Evolutionary conservation across 345 rosid genomes (phyloP).

Genomic region (Microcos paniculata): DNA sequence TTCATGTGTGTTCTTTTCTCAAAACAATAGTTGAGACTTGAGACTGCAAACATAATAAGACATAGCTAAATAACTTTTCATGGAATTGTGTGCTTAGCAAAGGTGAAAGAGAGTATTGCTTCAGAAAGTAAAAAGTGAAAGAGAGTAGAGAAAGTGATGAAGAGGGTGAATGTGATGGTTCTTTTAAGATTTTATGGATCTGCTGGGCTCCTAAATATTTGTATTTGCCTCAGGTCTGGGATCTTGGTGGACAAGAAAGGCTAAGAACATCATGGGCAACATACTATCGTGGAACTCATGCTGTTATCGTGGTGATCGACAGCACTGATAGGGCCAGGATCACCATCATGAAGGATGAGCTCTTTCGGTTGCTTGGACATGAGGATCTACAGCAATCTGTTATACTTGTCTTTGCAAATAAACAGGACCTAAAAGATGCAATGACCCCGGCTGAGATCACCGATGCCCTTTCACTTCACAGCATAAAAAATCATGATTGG

Average conservation of each 20-base stretch:
- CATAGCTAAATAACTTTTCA: not conserved
- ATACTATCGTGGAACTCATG: conserved; percentile 90
- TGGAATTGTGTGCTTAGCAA: not conserved
- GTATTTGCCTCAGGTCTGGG: conserved; percentile 69
- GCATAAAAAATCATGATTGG: conserved; percentile 96
- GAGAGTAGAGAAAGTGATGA: not conserved
- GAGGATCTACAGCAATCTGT: conserved; percentile 75
- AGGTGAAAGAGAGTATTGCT: no score
- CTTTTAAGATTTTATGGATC: not conserved
- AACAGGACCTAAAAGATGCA: conserved; percentile 90
- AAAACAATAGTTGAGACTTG: not conserved
- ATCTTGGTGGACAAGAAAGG: conserved; percentile 96
- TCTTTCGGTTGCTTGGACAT: conserved; percentile 73
- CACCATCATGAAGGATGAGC: conserved; percentile 85
- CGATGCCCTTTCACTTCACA: conserved; percentile 81
- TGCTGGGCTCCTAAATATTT: not conserved
- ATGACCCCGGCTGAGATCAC: conserved; percentile 92
- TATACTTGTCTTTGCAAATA: conserved; percentile 83
- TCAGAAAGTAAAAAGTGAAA: no score
- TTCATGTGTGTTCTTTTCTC: not conserved
- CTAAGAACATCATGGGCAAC: conserved; percentile 96
- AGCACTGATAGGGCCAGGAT: conserved; percentile 95
- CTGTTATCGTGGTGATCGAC: conserved; percentile 80
- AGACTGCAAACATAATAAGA: not conserved
- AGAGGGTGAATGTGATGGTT: not conserved